These are phyloP conservation scores for Schizothecium vesticola DNA, from an alignment of 495 filamentous ascomycete species.

Conservation along the genomic window DNA sequence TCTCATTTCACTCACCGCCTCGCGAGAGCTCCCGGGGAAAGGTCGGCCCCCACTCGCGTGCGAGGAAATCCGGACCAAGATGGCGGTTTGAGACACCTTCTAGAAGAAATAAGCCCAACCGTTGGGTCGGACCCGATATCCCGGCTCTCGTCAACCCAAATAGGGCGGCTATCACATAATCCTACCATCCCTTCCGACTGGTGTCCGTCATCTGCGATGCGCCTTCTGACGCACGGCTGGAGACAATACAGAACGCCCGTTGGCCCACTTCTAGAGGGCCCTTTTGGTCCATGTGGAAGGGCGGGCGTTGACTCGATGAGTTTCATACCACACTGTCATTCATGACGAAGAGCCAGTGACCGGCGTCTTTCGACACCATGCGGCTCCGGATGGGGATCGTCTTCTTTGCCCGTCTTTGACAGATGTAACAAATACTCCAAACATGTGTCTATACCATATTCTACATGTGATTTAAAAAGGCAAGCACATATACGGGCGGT, in stretches of 20 bases:
- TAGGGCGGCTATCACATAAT: neutral
- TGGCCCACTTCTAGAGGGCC: neutral
- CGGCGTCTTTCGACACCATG: neutral
- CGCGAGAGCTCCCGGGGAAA: neutral
- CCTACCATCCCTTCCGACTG: neutral
- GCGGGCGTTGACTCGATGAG: neutral
- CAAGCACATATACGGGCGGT: too few relatives aligned
- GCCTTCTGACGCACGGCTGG: neutral
- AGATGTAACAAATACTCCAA: too few relatives aligned
- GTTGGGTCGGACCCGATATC: neutral
- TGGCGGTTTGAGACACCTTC: slow-evolving; percentile 6
- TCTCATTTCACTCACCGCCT: slow-evolving; percentile 5
- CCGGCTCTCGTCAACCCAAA: neutral
- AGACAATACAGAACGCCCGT: neutral
- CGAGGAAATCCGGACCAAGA: neutral
- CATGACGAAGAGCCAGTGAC: neutral
- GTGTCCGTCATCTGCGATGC: neutral
- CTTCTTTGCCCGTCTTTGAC: neutral
- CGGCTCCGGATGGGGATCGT: slow-evolving; percentile 1
- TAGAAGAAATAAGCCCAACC: slow-evolving; percentile 1
- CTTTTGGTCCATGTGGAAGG: neutral
- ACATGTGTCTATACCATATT: neutral
- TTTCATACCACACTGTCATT: neutral
- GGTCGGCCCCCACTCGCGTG: neutral
- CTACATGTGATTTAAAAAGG: too few relatives aligned